phyloP scores from a whole-genome alignment of 345 rosid species.

The Carallia pectinifolia region DNA sequence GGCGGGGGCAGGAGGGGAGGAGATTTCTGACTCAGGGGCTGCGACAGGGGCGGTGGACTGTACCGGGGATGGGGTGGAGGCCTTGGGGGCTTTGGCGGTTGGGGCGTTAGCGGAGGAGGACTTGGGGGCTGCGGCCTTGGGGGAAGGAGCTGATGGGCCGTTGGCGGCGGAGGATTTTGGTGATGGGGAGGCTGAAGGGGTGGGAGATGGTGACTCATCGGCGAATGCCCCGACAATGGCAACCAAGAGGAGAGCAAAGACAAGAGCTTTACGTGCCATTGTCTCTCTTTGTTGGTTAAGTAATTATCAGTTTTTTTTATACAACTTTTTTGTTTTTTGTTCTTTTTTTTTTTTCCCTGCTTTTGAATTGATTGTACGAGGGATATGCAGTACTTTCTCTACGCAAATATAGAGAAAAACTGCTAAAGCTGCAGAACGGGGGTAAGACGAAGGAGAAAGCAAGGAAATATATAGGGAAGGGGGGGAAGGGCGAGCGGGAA shows the following conservation, averaged over 20 bases:
- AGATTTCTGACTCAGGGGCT: conserved; percentile 9
- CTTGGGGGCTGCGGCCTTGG: conserved; percentile 3
- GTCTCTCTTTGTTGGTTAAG: neutral
- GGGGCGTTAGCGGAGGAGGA: neutral
- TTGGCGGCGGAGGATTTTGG: conserved; percentile 5
- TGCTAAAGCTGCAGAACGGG: conserved; percentile 17
- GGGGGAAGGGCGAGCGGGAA: neutral
- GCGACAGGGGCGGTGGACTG: neutral
- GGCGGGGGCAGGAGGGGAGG: conserved; percentile 27
- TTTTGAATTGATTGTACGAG: no score
- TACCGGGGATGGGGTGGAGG: conserved; percentile 1
- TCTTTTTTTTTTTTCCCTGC: neutral
- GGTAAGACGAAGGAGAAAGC: neutral
- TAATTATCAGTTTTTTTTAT: neutral
- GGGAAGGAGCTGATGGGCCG: neutral
- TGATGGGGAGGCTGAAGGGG: conserved; percentile 12
- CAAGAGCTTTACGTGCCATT: conserved; percentile 30
- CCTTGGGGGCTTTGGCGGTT: neutral
- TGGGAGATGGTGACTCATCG: conserved; percentile 8
- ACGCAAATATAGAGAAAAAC: conserved; percentile 23
- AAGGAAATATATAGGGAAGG: neutral
- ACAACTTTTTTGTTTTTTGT: neutral
- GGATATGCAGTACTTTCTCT: conserved; percentile 27
- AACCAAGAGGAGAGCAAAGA: conserved; percentile 22
- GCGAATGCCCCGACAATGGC: conserved; percentile 33